A percentile compares a stretch with the other conserved stretches of the same genome.
Conservation (phyloP, 129 eudicot genomes). For the Cynara cardunculus region DNA sequence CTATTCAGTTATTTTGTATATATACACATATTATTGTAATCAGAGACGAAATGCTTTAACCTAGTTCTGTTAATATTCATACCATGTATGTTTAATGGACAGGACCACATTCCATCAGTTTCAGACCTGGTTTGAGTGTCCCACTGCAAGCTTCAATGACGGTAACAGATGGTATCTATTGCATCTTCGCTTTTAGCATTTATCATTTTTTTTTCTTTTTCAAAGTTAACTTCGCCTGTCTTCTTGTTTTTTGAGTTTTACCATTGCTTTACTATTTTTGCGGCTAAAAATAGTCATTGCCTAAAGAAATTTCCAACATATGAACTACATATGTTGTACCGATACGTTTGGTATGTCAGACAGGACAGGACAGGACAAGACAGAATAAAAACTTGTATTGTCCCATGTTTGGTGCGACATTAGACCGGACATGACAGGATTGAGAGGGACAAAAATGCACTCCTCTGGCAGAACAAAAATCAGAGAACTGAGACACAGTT, state of each 20-base stretch:
- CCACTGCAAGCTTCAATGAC: slow-evolving; percentile 94
- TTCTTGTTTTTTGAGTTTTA: neutral
- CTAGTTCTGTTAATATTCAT: neutral
- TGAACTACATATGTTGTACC: too few species aligned
- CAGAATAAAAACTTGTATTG: too few species aligned
- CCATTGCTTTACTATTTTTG: neutral
- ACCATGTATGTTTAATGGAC: slow-evolving; percentile 8
- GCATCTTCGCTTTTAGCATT: slow-evolving; percentile 1
- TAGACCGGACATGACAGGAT: too few species aligned
- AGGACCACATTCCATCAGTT: slow-evolving; percentile 95
- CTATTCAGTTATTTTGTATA: neutral
- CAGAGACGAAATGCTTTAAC: neutral
- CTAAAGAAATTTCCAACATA: too few species aligned
- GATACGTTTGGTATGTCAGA: too few species aligned
- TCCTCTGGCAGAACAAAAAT: too few species aligned
- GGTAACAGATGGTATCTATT: slow-evolving; percentile 75
- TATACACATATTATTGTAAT: neutral
- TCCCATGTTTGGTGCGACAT: too few species aligned
- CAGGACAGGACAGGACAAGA: too few species aligned
- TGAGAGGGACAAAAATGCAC: too few species aligned
- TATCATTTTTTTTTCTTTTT: neutral
- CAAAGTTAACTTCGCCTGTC: neutral
- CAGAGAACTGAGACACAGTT: too few species aligned
- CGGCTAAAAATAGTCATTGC: neutral
- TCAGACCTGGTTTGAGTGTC: slow-evolving; percentile 79